Conservation (phyloP, 306 rosid species). For the Fagus crenata region DNA sequence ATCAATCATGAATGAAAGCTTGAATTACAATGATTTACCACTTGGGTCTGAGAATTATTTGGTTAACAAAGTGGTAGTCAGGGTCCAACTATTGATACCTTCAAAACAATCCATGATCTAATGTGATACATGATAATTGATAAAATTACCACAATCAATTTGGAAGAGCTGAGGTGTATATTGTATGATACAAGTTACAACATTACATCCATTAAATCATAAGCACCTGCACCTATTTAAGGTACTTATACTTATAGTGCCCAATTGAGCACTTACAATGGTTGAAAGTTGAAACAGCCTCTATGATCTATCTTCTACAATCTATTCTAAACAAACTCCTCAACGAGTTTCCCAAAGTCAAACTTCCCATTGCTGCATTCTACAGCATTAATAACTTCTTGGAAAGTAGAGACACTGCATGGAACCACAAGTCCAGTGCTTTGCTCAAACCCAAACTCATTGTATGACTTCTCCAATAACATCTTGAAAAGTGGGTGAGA, state of each 20-base stretch:
- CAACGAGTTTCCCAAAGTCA: constrained; percentile 65
- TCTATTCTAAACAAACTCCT: constrained; percentile 49
- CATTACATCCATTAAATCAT: constrained; percentile 15
- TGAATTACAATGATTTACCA: neutral
- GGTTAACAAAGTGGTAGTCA: no score
- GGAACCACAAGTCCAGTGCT: constrained; percentile 74
- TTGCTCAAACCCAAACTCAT: constrained; percentile 84
- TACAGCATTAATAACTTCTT: constrained; percentile 68
- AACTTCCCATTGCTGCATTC: constrained; percentile 71
- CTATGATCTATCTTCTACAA: neutral
- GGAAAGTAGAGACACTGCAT: constrained; percentile 68
- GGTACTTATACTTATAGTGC: neutral
- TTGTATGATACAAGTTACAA: constrained; percentile 15
- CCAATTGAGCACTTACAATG: neutral
- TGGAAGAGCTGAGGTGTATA: constrained; percentile 20
- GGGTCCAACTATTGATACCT: no score
- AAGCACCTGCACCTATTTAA: constrained; percentile 15
- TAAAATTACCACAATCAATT: constrained; percentile 23
- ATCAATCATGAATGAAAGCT: neutral
- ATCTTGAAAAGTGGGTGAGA: constrained; percentile 90
- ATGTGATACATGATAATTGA: no score
- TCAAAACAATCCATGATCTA: no score
- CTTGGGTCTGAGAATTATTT: no score
- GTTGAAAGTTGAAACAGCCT: neutral
- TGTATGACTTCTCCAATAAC: constrained; percentile 64